Evolutionary conservation across 345 rosid species (phyloP).

Genomic region (Crucihimalaya himalaica): DNA sequence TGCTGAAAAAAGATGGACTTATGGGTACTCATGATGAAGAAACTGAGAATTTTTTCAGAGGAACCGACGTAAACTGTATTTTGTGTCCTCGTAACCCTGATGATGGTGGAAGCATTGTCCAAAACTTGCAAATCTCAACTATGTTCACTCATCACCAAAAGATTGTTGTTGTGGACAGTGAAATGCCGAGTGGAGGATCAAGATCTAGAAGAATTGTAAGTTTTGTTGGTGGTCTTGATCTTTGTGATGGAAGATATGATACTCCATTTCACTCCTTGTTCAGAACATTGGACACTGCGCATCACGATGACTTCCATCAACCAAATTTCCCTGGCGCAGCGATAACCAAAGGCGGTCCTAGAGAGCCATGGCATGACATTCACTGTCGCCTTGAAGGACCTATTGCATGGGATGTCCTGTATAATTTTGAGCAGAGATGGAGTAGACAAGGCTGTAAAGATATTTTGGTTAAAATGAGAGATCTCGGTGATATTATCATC

Average conservation of each 20-base stretch:
- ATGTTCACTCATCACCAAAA: slow-evolving; percentile 99
- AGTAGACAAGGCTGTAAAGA: slow-evolving; percentile 91
- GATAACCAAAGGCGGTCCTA: slow-evolving; percentile 95
- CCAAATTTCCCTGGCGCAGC: slow-evolving; percentile 82
- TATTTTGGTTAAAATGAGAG: slow-evolving; percentile 74
- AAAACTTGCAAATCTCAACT: slow-evolving; percentile 80
- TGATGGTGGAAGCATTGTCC: slow-evolving; percentile 94
- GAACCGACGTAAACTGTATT: slow-evolving; percentile 80
- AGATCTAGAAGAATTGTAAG: slow-evolving; percentile 82
- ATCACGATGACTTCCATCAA: slow-evolving; percentile 97
- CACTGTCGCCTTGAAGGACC: slow-evolving; percentile 98
- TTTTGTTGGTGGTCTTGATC: slow-evolving; percentile 96
- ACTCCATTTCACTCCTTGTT: slow-evolving; percentile 91
- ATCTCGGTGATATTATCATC: slow-evolving; percentile 68
- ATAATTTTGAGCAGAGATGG: slow-evolving; percentile 97
- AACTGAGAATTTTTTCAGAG: slow-evolving; percentile 65
- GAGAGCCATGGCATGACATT: slow-evolving; percentile 99
- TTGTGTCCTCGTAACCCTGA: slow-evolving; percentile 96
- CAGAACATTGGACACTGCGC: slow-evolving; percentile 91
- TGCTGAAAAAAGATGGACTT: slow-evolving; percentile 84
- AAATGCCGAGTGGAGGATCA: slow-evolving; percentile 64
- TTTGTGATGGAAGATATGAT: slow-evolving; percentile 97
- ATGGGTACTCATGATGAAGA: slow-evolving; percentile 99
- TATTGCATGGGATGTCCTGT: slow-evolving; percentile 95
- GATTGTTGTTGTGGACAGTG: slow-evolving; percentile 87